Conservation (phyloP, 495 filamentous ascomycete genomes). For the Annulohypoxylon bovei region DNA sequence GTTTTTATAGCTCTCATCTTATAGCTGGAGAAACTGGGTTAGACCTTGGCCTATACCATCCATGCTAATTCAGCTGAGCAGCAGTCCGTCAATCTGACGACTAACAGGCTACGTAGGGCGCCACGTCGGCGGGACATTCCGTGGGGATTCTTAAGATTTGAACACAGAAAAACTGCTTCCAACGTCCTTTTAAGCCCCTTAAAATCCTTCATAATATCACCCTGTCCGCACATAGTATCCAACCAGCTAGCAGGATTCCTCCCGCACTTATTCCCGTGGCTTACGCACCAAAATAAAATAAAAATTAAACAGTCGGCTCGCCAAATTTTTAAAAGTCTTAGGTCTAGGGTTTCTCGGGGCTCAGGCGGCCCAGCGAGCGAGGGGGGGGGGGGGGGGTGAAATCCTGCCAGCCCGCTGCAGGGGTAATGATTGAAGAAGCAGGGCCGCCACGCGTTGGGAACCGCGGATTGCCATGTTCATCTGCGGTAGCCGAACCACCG, state of each 20-base stretch:
- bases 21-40: neutral
- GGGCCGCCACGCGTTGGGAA: constrained; percentile 33
- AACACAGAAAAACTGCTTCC: neutral
- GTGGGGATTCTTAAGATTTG: neutral
- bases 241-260: constrained; percentile 5
- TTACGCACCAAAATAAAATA: neutral
- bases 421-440: constrained; percentile 12
- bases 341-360: neutral
- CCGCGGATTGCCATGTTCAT: constrained; percentile 19
- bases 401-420: constrained; percentile 7
- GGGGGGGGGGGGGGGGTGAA: neutral
- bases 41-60: neutral
- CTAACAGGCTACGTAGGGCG: neutral
- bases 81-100: neutral
- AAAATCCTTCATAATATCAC: constrained; percentile 15
- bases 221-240: neutral
- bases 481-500: constrained; percentile 38
- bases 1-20: constrained; percentile 6
- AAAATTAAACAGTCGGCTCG: neutral
- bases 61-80: constrained; percentile 20
- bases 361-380: neutral
- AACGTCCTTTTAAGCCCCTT: neutral
- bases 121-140: constrained; percentile 15
- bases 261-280: constrained; percentile 4
- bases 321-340: neutral